phyloP scores from a whole-genome alignment of 768 basidiomycete species.

The Bullera alba region DNA sequence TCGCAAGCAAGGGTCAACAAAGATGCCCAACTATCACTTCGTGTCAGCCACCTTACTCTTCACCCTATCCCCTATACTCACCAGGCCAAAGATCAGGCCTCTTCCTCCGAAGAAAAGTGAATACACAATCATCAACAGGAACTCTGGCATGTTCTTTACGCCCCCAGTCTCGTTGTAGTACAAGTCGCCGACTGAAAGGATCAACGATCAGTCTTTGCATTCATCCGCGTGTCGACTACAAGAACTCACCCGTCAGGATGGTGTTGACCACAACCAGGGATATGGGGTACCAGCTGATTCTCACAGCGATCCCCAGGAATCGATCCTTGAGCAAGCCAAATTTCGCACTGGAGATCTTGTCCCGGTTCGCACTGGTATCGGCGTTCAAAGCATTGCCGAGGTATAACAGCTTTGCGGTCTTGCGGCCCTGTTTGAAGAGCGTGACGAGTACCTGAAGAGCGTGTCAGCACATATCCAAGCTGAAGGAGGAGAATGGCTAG shows the following conservation, averaged over 20 bases:
- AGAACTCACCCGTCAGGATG: conserved; percentile 1
- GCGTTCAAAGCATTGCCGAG: background rate
- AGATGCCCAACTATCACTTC: background rate
- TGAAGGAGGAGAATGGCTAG: too few species aligned
- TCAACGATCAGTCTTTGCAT: background rate
- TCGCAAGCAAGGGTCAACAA: background rate
- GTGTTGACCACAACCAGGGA: background rate
- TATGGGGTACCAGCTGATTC: background rate
- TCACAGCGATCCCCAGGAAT: background rate
- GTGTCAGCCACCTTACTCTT: background rate
- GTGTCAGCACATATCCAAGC: too few species aligned
- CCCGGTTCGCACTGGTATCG: background rate
- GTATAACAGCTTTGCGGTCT: background rate
- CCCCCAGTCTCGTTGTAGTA: background rate
- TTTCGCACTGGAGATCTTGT: background rate
- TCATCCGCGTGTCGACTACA: background rate
- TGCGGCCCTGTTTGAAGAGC: background rate
- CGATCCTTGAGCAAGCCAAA: background rate
- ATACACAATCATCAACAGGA: background rate
- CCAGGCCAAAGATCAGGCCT: background rate
- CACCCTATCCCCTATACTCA: background rate
- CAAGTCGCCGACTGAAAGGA: background rate
- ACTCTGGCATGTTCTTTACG: background rate
- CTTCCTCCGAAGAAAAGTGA: background rate
- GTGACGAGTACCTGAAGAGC: background rate